Percentiles rank a stretch among this genome's conserved stretches.
Evolutionary conservation across 2,329 filamentous ascomycete genomes (phyloP).

Genomic region (Aspergillus floridensis): DNA sequence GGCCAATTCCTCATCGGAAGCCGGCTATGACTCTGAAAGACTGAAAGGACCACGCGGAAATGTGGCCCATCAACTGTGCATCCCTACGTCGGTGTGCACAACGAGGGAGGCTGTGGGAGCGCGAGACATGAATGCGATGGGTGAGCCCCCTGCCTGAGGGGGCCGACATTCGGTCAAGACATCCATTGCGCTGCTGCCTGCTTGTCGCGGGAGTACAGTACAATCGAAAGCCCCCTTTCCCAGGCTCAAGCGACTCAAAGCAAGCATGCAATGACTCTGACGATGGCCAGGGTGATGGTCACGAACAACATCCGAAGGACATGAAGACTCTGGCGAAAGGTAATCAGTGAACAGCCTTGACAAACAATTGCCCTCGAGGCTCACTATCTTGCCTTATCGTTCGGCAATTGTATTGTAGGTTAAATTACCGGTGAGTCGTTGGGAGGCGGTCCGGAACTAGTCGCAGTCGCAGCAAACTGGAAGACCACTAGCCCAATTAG

Average conservation of each 20-base stretch:
- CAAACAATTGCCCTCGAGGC: background rate
- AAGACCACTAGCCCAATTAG: background rate
- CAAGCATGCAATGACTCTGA: too few relatives aligned
- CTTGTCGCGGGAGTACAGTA: background rate
- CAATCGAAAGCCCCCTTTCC: background rate
- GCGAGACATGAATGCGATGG: background rate
- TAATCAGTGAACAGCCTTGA: background rate
- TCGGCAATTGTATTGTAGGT: conserved; percentile 5
- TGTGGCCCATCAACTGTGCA: background rate
- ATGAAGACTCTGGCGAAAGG: too few relatives aligned
- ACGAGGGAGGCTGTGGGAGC: background rate
- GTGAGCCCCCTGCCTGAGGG: background rate
- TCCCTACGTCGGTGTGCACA: background rate
- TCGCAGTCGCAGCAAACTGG: background rate
- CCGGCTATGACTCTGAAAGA: background rate
- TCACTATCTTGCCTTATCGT: background rate
- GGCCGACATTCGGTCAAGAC: background rate
- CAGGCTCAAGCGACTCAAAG: background rate
- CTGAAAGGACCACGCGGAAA: background rate
- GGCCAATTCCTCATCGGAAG: background rate
- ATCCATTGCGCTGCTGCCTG: background rate
- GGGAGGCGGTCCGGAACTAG: background rate
- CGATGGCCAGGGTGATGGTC: too few relatives aligned
- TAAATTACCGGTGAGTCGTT: conserved; percentile 7
- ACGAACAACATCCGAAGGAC: too few relatives aligned